These are phyloP conservation scores for Ligustrum vulgare DNA, from an alignment of 257 asterid genomes.

Conservation along the genomic window DNA sequence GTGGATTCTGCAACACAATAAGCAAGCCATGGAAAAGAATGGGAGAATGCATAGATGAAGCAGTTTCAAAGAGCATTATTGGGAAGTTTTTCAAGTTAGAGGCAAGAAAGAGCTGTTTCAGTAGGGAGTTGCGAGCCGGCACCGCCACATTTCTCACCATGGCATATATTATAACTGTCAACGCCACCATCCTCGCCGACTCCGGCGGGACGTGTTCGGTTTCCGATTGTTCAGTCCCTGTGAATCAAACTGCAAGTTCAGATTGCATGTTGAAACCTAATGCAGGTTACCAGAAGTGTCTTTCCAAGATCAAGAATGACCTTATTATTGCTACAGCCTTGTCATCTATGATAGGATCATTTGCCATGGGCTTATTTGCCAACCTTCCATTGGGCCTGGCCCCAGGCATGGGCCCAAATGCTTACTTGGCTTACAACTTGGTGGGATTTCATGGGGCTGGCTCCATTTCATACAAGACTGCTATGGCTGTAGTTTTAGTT, in stretches of 20 bases:
- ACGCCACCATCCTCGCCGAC: slow-evolving; percentile 65
- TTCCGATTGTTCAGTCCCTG: slow-evolving; percentile 40
- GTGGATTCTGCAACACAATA: slow-evolving; percentile 10
- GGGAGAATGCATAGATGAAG: slow-evolving; percentile 39
- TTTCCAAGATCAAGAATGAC: slow-evolving; percentile 53
- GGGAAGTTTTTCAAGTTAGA: slow-evolving; percentile 68
- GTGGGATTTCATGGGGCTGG: slow-evolving; percentile 84
- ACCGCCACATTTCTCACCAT: slow-evolving; percentile 78
- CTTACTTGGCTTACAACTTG: slow-evolving; percentile 61
- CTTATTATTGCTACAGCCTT: slow-evolving; percentile 63
- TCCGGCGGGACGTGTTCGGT: slow-evolving; percentile 69
- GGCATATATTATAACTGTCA: slow-evolving; percentile 74
- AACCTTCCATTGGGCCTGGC: slow-evolving; percentile 74
- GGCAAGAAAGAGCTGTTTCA: slow-evolving; percentile 47
- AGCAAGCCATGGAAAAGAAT: slow-evolving; percentile 38
- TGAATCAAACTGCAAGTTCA: slow-evolving; percentile 25
- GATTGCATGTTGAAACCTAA: slow-evolving; percentile 50
- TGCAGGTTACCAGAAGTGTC: slow-evolving; percentile 56
- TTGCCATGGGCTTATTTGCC: slow-evolving; percentile 73
- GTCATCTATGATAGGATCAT: slow-evolving; percentile 64
- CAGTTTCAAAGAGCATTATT: slow-evolving; percentile 47
- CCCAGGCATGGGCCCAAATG: slow-evolving; percentile 83
- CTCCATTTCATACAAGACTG: slow-evolving; percentile 51
- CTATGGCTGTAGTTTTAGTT: slow-evolving; percentile 62
- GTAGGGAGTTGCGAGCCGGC: slow-evolving; percentile 61